Evolutionary conservation across 306 rosid genomes (phyloP), one percentile per base, ranked within the genome.

Genomic region (Lithocarpus polystachyus): DNA sequence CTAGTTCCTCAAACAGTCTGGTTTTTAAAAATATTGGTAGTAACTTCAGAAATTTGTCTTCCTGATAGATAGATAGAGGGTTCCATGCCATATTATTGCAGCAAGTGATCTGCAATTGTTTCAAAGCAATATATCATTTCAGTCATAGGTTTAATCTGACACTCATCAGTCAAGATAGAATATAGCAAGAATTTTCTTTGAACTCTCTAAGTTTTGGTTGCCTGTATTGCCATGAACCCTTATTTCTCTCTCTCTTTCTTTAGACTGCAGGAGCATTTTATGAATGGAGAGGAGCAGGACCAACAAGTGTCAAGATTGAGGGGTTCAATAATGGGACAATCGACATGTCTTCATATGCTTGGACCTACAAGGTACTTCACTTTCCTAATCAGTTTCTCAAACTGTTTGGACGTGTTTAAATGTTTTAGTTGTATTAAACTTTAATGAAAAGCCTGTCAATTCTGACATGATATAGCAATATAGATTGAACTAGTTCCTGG

Each of bases 251-350:
- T 48, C 53, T 48, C 53, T 48, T 13, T 13, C 17, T 48, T 59
- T 81, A 94, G 99, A 94, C 90, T 28, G 97, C 97, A 65, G 99
- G 99, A 78, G 86, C 97, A 54, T 92, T 77, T 84, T 94, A 88
- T 80, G 99, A 94, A 54, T 94, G 92, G 80, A 52, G 86, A 2
- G 99, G 97, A 80, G 97, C 99, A 53, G 97, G 99, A 84, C 75
- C 89, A 51, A 85, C 91, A 62, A 88, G 89, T 76, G 95, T 92
- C 57, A 84, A 86, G 77, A 87, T 94, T 61, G 20, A 72, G 73
- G 99, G 97, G 67, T 86, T 89, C 80, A 84, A 77, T 79, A 92
- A 89, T 73, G 92, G 89, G 80, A 90, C 89, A 52, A 18, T 88
- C 56, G 92, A 92, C 90, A 70, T 94, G 78, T 94, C 97, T 61